Evolutionary conservation across 495 filamentous ascomycete species (phyloP), one percentile per base, ranked within the genome.

Genomic region (Aspergillus leporis): DNA sequence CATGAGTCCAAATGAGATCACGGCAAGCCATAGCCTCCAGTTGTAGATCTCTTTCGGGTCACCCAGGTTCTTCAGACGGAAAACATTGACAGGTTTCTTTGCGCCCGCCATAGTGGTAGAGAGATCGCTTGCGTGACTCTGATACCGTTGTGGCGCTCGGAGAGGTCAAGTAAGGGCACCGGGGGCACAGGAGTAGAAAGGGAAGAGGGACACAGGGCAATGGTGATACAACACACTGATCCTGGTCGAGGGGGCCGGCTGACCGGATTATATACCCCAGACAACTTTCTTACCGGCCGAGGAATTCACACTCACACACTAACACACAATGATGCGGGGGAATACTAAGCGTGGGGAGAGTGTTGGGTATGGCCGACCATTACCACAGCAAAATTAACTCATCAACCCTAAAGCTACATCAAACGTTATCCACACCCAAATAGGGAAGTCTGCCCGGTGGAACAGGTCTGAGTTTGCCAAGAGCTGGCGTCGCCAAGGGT

Each of bases 51-150:
- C 72, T 43, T 79, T 79, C 3, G 86, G 85, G 51, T 86, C 83
- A 31, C 74, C 74, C 19, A 77, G 62, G 50, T 80, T 70, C 58
- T 78, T 81, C 49, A 87, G 68, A 54, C 74, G 81, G 74, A 87
- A 89, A 71, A 89, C 80, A 61, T 89, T 89, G 69, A 87, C 77
- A 8, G 86, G 84, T 65, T 84, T 85, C 73, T 86, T 86, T 30
- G 80, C 85, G 43, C 82, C 83, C 3, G 81, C 84, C 84, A 85
- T 87, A 54, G 45, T 82, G 66, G 6, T 36, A 13, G 43, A 47
- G 38, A 14, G 38, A 41, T 28, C 25, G 25, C 6, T 28, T 28
- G 25, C 25, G 25, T 28, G 25, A 28, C 25, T 28, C 25, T 28
- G 25, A 28, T 6, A 28, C 25, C 6, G 25, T 28, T 28, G 16